Evolutionary conservation across 2,329 filamentous ascomycete species (phyloP), one percentile per base, ranked within the genome.

Genomic region (Aspergillus sclerotialis): DNA sequence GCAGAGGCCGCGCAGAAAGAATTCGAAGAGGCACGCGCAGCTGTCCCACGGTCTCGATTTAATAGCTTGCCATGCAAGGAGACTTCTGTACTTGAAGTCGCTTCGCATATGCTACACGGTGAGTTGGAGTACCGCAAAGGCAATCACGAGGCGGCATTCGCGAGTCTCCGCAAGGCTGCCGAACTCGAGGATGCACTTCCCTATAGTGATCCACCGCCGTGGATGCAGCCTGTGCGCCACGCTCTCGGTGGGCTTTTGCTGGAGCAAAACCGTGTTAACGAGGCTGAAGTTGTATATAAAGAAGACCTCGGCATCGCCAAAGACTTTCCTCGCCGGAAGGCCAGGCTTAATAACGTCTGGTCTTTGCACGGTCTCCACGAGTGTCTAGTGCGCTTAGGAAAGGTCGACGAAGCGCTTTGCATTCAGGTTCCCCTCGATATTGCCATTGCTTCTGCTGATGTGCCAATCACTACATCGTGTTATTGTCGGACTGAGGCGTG

Each of bases 331-430:
- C 76, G 80, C 0, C 65, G 82, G 10, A 72, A 78, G 2, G 63
- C 75, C 27, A 72, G 73, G 38, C 81, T 85, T 54, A 78, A 78
- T 28, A 87, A 88, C 43, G 75, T 86, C 0, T 86, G 82, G 82
- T 73, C 80, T 1, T 54, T 87, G 39, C 78, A 84, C 44, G 83
- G 82, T 0, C 79, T 76, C 44, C 70, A 83, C 43, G 82, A 86
- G 57, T 84, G 82, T 49, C 51, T 85, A 30, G 38, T 67, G 4
- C 72, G 62, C 38, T 50, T 79, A 7, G 75, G 72, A 0, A 59
- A 67, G 23, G 44, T 26, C 2, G 56, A 54, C 0, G 70, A 75
- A 45, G 70, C 67, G 4, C 49, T 45, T 11, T 58, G 65, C 13
- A 48, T 76, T 9, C 44, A 58, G 33, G 51, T 64, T 42, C 65